phyloP scores from a whole-genome alignment of 1,284 basidiomycete genomes.

The Malassezia brasiliensis region DNA sequence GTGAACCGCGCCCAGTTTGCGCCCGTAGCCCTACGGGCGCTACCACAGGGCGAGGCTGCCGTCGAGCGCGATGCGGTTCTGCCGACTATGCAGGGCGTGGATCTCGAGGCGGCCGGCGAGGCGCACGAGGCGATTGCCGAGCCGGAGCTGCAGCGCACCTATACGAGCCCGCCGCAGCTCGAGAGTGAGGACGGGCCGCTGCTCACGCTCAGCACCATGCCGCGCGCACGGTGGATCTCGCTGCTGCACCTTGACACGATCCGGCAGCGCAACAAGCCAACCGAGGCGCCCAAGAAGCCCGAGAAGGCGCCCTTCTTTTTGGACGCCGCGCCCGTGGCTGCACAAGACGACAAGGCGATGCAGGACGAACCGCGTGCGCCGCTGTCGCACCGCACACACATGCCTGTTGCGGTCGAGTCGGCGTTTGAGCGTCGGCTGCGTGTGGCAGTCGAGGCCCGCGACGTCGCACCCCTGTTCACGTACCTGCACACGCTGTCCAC shows the following conservation, averaged over 20 bases:
- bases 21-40: slow-evolving; percentile 69
- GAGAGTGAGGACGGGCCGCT: slow-evolving; percentile 18
- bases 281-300: slow-evolving; percentile 83
- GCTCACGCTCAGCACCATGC: slow-evolving; percentile 81
- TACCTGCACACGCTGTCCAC: slow-evolving; percentile 80
- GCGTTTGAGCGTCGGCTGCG: slow-evolving; percentile 29
- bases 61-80: slow-evolving; percentile 55
- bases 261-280: slow-evolving; percentile 82
- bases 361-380: not conserved
- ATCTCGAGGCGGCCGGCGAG: slow-evolving; percentile 61
- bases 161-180: slow-evolving; percentile 51
- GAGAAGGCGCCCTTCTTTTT: slow-evolving; percentile 96
- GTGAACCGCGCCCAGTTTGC: slow-evolving; percentile 89
- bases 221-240: slow-evolving; percentile 89
- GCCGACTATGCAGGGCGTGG: slow-evolving; percentile 71
- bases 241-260: slow-evolving; percentile 91
- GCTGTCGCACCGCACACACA: not conserved
- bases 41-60: slow-evolving; percentile 59
- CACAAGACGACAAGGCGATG: not conserved
- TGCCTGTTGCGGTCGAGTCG: slow-evolving; percentile 21
- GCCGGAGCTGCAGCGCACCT: slow-evolving; percentile 30
- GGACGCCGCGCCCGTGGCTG: not conserved
- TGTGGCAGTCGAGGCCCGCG: slow-evolving; percentile 19
- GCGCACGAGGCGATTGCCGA: slow-evolving; percentile 22
- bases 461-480: slow-evolving; percentile 58